Percentiles rank a stretch among this genome's conserved stretches.
Conservation (phyloP, 768 basidiomycete species). For the Gymnopilus dilepis region DNA sequence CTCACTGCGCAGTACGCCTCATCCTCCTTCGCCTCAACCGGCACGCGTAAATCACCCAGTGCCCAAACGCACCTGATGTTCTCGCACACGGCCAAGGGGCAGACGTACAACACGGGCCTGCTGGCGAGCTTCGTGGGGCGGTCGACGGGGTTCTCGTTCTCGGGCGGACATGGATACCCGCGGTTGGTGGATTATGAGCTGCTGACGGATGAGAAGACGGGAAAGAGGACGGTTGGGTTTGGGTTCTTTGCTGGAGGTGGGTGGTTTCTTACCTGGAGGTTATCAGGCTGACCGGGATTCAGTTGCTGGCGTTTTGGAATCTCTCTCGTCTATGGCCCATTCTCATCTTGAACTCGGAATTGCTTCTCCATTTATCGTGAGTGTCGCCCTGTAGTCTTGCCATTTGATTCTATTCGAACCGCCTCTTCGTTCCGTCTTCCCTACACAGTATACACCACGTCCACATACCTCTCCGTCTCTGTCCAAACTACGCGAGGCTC, state of each 20-base stretch:
- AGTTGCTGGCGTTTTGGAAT: conserved; percentile 89
- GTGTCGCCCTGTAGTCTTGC: conserved; percentile 28
- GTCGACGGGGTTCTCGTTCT: conserved; percentile 7
- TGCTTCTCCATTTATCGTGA: conserved; percentile 81
- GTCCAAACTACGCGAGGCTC: conserved; percentile 50
- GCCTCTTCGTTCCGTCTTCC: background rate
- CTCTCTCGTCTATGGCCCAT: conserved; percentile 78
- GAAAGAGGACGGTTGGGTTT: conserved; percentile 86
- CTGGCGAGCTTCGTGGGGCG: conserved; percentile 63
- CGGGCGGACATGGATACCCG: conserved; percentile 43
- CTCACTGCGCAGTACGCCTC: conserved; percentile 28
- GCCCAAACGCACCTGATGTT: conserved; percentile 82
- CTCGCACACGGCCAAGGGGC: conserved; percentile 89
- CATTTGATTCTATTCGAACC: conserved; percentile 3
- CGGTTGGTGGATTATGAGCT: conserved; percentile 88
- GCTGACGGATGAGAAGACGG: conserved; percentile 55
- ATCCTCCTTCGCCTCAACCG: background rate
- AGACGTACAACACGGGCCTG: conserved; percentile 83
- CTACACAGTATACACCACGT: conserved; percentile 72
- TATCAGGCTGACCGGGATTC: background rate
- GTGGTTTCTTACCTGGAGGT: conserved; percentile 19
- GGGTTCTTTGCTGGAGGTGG: conserved; percentile 92
- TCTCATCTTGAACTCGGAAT: conserved; percentile 79
- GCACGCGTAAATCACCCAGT: background rate
- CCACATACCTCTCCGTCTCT: conserved; percentile 77